Evolutionary conservation across 2,329 filamentous ascomycete species (phyloP), one percentile per base, ranked within the genome.

Genomic region (Epichloe scottii): DNA sequence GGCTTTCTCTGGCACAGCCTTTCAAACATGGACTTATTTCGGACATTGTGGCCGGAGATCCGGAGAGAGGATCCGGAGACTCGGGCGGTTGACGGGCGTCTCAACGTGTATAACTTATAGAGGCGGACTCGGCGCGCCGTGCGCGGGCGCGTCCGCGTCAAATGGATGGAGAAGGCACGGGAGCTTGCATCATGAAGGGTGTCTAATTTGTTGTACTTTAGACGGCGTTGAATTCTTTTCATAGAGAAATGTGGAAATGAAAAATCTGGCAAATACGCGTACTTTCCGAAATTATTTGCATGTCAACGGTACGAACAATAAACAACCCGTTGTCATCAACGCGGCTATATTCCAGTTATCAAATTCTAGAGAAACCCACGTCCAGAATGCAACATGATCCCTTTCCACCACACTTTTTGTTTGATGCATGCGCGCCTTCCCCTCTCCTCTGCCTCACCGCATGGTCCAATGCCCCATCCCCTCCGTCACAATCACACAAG

Each of bases 121-220:
- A 66, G 61, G 60, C 62, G 64, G 58, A 59, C 12, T 23, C n/a
- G 51, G 33, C 38, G 64, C 62, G 64, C 62, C 65, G 60, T 63
- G 66, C 63, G 65, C 64, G 59, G 62, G 56, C 60, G 59, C 59
- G 58, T 38, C 17, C 8, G 26, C 26, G 26, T 30, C 8, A 45
- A 26, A 19, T n/a, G n/a, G 51, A 19, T 35, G 46, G 35, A 57
- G 57, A 61, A 58, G 57, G 59, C 59, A 64, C 61, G 60, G 60
- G 56, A 56, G 26, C 17, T 58, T 62, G 63, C 62, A 67, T 68
- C 60, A 67, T 57, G 58, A 63, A 58, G 60, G 63, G 19, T 49
- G 49, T 68, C 62, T 68, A 66, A 68, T 68, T 55, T 63, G 59
- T 67, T 67, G 65, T 68, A 68, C 62, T 66, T 61, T 68, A 69